These are phyloP conservation scores for Chondrus crispus DNA, from an alignment of 23 red algal genomes.

Conservation along the genomic window DNA sequence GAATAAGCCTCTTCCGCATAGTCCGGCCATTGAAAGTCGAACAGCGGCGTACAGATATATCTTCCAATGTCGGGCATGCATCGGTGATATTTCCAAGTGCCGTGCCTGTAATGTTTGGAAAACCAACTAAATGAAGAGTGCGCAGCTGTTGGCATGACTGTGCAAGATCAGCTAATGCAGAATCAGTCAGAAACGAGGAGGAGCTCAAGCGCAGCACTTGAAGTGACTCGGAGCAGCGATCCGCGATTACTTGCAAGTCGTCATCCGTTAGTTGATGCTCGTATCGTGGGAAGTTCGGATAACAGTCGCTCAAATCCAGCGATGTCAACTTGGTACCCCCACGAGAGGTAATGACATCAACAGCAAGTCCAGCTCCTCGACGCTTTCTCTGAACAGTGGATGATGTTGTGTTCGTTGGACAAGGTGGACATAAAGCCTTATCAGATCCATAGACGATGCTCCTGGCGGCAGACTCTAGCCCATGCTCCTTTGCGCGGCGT, in stretches of 20 bases:
- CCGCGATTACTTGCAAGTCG: not conserved
- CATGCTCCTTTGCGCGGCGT: not conserved
- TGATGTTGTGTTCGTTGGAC: too few species aligned
- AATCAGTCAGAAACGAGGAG: not conserved
- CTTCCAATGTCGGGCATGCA: not conserved
- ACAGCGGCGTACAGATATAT: not conserved
- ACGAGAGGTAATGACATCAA: not conserved
- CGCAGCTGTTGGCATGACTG: not conserved
- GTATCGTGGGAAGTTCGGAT: not conserved
- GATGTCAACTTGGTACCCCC: not conserved
- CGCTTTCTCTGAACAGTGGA: too few species aligned
- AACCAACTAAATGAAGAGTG: not conserved
- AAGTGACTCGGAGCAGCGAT: not conserved
- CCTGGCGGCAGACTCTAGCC: not conserved
- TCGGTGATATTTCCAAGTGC: not conserved
- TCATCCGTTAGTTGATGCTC: not conserved
- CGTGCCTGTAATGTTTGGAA: not conserved
- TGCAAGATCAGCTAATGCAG: not conserved
- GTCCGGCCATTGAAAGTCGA: not conserved
- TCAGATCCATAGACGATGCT: not conserved
- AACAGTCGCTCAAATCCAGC: not conserved
- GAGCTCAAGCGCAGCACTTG: not conserved
- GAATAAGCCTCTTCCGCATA: not conserved
- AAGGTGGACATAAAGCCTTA: too few species aligned
- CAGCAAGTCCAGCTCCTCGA: too few species aligned